Base-by-base conservation (phyloP, 2,329 filamentous ascomycete species). In the Epichloe sylvatica region DNA sequence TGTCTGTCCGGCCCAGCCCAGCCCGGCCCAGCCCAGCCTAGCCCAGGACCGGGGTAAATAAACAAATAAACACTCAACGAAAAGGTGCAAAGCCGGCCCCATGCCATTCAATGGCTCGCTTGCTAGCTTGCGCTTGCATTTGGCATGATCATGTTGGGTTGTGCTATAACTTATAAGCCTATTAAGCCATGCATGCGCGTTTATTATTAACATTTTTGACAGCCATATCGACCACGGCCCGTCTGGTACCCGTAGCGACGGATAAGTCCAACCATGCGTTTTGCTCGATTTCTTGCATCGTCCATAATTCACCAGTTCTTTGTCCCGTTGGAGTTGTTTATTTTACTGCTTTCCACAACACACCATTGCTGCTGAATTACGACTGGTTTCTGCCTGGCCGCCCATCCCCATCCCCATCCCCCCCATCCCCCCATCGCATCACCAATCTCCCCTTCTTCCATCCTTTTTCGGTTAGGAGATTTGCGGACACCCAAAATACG, bases 231-330 rank as follows among this genome's bases (percentile, higher is more conserved):
- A 13, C 11, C 12, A 21, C 38, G 37, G 37, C 13, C 38, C n/a
- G 38, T n/a, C 39, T 30, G 25, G 46, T 49, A 49, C 47, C 47
- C 47, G 21, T 45, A 34, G 47, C 47, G 47, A 49, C 45, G n/a
- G 35, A 38, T 4, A 34, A 23, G 21, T 17, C 21, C 23, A 30
- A 13, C 23, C 41, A 33, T 15, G 21, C 25, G 12, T 33, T 15
- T n/a, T 25, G 19, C 7, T 23, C 30, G 9, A n/a, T 25, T 11
- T 34, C 11, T 33, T 23, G 41, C 15, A 37, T 21, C 34, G 37
- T 45, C 38, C 37, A 30, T 37, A 13, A 30, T 48, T n/a, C 15
- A 37, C 39, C 19, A 17, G 25, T 23, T 21, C n/a, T 25, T 23
- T 11, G 12, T 12, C 8, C 9, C 25, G 39, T 15, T 15, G 3